Conservation (phyloP, 306 rosid species). For the Pyrus pyrifolia region DNA sequence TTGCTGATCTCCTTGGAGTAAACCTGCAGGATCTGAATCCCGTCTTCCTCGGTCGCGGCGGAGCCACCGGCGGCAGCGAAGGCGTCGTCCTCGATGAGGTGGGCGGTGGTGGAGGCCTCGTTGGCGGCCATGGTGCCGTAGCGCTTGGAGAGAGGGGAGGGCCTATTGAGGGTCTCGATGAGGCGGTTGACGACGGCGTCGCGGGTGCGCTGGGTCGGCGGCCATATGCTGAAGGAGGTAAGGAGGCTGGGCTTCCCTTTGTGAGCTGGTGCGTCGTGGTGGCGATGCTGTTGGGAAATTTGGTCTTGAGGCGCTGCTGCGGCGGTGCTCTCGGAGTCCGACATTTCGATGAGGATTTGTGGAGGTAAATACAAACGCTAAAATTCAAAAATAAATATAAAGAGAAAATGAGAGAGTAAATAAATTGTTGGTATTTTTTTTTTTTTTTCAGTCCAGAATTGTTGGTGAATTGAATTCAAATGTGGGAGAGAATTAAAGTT, state of each 20-base stretch:
- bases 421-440: neutral
- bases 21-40: constrained; percentile 85
- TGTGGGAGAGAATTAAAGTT: neutral
- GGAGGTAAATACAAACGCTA: neutral
- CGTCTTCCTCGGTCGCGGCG: constrained; percentile 55
- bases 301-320: neutral
- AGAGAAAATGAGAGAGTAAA: neutral
- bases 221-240: constrained; percentile 80
- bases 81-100: constrained; percentile 69
- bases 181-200: constrained; percentile 74
- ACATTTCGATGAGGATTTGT: constrained; percentile 18
- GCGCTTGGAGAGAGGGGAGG: constrained; percentile 88
- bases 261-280: neutral
- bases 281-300: constrained; percentile 2
- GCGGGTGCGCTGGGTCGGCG: constrained; percentile 91
- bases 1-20: constrained; percentile 96
- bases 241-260: constrained; percentile 19
- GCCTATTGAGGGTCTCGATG: constrained; percentile 68
- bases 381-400: neutral
- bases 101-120: constrained; percentile 54
- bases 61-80: constrained; percentile 50
- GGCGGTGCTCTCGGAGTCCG: constrained; percentile 28
- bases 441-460: neutral
- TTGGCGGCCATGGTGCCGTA: constrained; percentile 61
- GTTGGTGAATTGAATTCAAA: neutral